These are phyloP conservation scores for Dispira parvispora DNA, from an alignment of 192 early-diverging fungal species.

Conservation along the genomic window DNA sequence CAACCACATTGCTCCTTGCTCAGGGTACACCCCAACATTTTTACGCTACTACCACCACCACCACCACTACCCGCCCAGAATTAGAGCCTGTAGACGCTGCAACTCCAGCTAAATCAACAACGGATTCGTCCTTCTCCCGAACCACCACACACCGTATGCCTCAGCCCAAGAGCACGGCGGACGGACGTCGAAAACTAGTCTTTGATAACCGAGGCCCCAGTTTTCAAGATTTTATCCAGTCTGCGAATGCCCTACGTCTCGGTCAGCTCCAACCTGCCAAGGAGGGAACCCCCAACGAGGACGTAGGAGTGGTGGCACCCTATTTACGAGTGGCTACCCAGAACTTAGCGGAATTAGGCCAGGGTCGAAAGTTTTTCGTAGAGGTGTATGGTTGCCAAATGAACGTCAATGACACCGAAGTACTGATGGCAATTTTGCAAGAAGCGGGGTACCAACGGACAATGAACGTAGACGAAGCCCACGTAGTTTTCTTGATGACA, in stretches of 20 bases:
- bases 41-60: background rate
- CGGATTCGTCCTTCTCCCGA: too few relatives aligned
- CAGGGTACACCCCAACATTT: background rate
- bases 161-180: background rate
- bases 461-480: conserved; percentile 30
- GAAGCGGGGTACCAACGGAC: conserved; percentile 48
- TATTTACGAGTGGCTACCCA: background rate
- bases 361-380: conserved; percentile 47
- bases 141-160: background rate
- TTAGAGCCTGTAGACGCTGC: too few relatives aligned
- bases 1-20: too few relatives aligned
- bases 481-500: conserved; percentile 58
- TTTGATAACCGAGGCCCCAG: conserved; percentile 11
- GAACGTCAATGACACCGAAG: conserved; percentile 69
- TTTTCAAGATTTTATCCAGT: conserved; percentile 10
- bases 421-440: conserved; percentile 54
- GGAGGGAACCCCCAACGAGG: too few relatives aligned
- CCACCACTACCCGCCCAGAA: background rate
- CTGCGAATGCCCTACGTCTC: background rate
- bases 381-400: conserved; percentile 74
- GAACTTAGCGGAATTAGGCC: conserved; percentile 21
- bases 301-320: background rate
- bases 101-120: too few relatives aligned
- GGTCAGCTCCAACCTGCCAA: background rate
- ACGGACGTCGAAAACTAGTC: conserved; percentile 1